A percentile compares a stretch with the other conserved stretches of the same genome.
Evolutionary conservation across 2,329 filamentous ascomycete species (phyloP).

Genomic region (Alternaria gansuensis): DNA sequence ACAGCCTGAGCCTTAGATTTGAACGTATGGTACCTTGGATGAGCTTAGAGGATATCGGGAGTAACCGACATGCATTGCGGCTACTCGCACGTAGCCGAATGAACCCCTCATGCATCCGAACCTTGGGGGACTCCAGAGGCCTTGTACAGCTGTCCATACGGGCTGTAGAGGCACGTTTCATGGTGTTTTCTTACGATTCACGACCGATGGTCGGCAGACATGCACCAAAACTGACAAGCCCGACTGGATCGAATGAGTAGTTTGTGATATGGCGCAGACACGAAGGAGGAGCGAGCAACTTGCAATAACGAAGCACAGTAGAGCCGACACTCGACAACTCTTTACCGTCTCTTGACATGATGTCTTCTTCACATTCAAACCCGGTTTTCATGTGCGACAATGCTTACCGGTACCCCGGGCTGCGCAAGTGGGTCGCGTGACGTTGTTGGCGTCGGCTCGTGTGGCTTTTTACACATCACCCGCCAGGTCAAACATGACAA

Average conservation of each 20-base stretch:
- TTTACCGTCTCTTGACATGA: background rate
- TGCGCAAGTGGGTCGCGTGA: constrained; percentile 22
- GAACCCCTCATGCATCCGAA: constrained; percentile 19
- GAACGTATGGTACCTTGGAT: constrained; percentile 6
- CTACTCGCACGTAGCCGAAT: constrained; percentile 29
- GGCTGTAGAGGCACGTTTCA: background rate
- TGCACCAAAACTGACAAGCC: background rate
- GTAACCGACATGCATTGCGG: constrained; percentile 25
- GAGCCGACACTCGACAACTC: background rate
- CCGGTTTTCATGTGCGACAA: background rate
- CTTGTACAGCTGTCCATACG: background rate
- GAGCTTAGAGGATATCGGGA: constrained; percentile 9
- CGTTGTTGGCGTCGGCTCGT: constrained; percentile 21
- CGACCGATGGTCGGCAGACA: background rate
- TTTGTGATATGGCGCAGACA: background rate
- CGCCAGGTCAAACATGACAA: constrained; percentile 18
- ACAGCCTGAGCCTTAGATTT: background rate
- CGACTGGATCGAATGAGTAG: background rate
- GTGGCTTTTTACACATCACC: constrained; percentile 22
- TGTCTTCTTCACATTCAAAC: background rate
- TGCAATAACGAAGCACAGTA: background rate
- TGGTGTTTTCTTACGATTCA: background rate
- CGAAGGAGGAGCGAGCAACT: background rate
- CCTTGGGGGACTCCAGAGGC: constrained; percentile 12
- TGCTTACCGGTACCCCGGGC: constrained; percentile 12